Base-by-base conservation (phyloP, 495 filamentous ascomycete genomes). In the Hypomontagnella submonticulosa region DNA sequence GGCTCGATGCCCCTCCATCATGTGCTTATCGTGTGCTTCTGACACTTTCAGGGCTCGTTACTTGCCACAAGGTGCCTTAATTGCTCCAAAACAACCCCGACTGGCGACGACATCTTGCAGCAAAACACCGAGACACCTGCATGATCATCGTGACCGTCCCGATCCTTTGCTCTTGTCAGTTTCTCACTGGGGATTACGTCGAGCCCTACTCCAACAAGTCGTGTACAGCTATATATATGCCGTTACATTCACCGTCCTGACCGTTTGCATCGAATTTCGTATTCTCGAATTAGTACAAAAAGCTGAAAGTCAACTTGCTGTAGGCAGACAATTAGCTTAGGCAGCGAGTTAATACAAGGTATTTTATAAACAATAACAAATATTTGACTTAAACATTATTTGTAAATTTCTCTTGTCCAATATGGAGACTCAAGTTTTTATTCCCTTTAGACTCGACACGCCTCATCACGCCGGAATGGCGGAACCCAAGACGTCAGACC, bases 401-500 rank as follows among this genome's bases (percentile, higher is more conserved):
- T 10, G 7, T 20, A 48, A 59, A 20, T 15, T 33, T 16, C 6
- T 33, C 15, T 48, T 33, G 2, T 46, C 42, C 43, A 50, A 41
- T 10, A 69, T 69, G 66, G 66, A 69, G 23, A 69, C 66, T 69
- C 66, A 69, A 60, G 3, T 59, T 40, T 70, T 73, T 61, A 73
- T 71, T 38, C 71, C 71, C 34, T 73, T 71, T 49, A 66, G 63
- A 61, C 19, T 38, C 52, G 42, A 37, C 3, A n/a, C 32, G 8
- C 34, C 36, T 46, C 44, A 19, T n/a, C 36, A 46, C 19, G 7
- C 37, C 34, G 41, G 23, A 52, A 63, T 61, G 9, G 43, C 53
- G 20, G 33, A 50, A 2, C 62, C 47, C 49, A 68, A 60, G 42
- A 76, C 70, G 66, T 63, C 71, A 41, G 76, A 80, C 63, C 72